Evolutionary conservation across 73 alveolate genomes (phyloP).

Genomic region (Effrenium voratum): DNA sequence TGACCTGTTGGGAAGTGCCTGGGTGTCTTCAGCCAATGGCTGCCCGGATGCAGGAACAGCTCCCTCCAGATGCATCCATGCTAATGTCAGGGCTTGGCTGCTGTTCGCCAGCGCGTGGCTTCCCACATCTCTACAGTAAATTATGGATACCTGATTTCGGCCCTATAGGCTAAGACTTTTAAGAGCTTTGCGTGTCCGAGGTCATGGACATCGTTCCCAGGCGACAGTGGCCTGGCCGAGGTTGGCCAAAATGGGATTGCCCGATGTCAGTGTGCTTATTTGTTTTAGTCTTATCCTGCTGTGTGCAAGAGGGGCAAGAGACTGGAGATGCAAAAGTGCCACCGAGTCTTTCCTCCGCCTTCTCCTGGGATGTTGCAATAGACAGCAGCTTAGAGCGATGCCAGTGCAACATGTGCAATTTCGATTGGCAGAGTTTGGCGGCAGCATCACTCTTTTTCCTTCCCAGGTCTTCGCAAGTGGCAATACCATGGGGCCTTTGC

Average conservation of each 20-base stretch:
- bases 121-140: too few relatives aligned
- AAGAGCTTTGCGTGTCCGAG: neutral
- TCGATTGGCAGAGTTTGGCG: neutral
- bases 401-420: neutral
- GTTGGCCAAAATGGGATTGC: too few relatives aligned
- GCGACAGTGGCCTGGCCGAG: neutral
- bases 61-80: too few relatives aligned
- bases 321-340: too few relatives aligned
- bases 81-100: too few relatives aligned
- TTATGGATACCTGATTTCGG: too few relatives aligned
- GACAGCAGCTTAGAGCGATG: conserved; percentile 14
- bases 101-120: too few relatives aligned
- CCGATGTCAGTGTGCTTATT: too few relatives aligned
- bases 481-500: conserved; percentile 76
- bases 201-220: conserved; percentile 48
- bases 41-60: conserved; percentile 3
- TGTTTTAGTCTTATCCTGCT: too few relatives aligned
- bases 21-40: conserved; percentile 87
- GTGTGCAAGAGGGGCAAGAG: too few relatives aligned
- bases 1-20: conserved; percentile 83
- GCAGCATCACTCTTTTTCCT: neutral
- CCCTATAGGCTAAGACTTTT: too few relatives aligned
- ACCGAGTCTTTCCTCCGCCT: conserved; percentile 55
- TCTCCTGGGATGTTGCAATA: conserved; percentile 69
- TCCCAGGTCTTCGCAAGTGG: conserved; percentile 77